phyloP scores from a whole-genome alignment of 2,329 filamentous ascomycete genomes.

The Xylaria multiplex region DNA sequence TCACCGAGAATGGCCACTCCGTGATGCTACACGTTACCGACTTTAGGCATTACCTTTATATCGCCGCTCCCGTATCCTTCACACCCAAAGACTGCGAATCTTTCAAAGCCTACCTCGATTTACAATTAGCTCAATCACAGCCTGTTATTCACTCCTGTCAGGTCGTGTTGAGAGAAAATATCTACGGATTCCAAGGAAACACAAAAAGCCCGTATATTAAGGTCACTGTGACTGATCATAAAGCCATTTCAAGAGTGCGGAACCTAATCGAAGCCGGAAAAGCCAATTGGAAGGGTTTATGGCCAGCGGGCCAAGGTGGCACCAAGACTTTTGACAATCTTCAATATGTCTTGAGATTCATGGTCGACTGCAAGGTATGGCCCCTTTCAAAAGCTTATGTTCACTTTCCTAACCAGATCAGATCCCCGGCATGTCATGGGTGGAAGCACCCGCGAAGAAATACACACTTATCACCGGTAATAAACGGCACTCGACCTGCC shows the following conservation, averaged over 20 bases:
- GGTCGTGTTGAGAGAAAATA: constrained; percentile 86
- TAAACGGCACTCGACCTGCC: constrained; percentile 87
- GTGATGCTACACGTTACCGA: constrained; percentile 94
- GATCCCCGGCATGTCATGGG: constrained; percentile 97
- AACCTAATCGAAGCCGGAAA: constrained; percentile 76
- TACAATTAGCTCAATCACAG: constrained; percentile 77
- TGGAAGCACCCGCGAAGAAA: constrained; percentile 79
- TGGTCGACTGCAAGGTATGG: constrained; percentile 90
- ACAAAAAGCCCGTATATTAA: constrained; percentile 91
- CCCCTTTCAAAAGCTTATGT: not conserved
- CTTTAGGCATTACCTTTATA: constrained; percentile 96
- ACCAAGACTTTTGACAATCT: constrained; percentile 96
- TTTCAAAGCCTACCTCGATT: constrained; percentile 84
- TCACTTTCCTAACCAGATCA: constrained; percentile 50
- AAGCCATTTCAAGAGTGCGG: constrained; percentile 80
- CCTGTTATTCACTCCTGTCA: constrained; percentile 82
- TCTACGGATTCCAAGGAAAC: constrained; percentile 95
- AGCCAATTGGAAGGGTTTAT: constrained; percentile 91
- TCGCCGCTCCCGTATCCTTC: constrained; percentile 87
- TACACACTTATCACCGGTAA: constrained; percentile 75
- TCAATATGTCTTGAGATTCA: constrained; percentile 93
- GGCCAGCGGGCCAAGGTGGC: constrained; percentile 75
- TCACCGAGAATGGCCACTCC: constrained; percentile 85
- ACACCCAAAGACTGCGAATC: constrained; percentile 78
- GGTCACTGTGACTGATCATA: constrained; percentile 91